Evolutionary conservation across 2,329 filamentous ascomycete species (phyloP).

Genomic region (Verticillium nubilum): DNA sequence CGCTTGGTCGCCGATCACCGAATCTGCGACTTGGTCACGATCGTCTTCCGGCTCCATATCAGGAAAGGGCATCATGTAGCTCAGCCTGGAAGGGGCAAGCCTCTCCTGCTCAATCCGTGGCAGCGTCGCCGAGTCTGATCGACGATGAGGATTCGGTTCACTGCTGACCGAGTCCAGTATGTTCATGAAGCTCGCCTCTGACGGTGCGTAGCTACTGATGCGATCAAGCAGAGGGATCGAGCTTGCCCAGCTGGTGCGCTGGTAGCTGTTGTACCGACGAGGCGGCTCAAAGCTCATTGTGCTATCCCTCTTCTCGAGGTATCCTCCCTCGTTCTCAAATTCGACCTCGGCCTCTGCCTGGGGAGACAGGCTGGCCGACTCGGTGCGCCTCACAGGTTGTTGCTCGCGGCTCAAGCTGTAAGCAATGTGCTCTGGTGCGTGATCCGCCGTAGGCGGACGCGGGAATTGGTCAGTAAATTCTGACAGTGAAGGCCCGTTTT

Average conservation of each 20-base stretch:
- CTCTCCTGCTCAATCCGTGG: slow-evolving; percentile 8
- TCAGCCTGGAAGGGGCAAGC: slow-evolving; percentile 5
- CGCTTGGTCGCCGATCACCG: slow-evolving; percentile 5
- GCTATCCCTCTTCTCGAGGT: slow-evolving; percentile 4
- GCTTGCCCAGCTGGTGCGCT: slow-evolving; percentile 12
- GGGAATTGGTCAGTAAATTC: neutral
- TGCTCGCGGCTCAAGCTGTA: neutral
- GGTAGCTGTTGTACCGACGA: slow-evolving; percentile 9
- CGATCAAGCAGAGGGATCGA: slow-evolving; percentile 12
- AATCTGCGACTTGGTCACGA: slow-evolving; percentile 1
- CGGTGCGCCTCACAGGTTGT: neutral
- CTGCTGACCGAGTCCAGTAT: neutral
- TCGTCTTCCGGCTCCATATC: neutral
- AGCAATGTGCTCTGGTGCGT: neutral
- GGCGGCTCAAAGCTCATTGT: slow-evolving; percentile 7
- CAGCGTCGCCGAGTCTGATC: slow-evolving; percentile 10
- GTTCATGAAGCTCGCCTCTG: slow-evolving; percentile 3
- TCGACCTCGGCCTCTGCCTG: neutral
- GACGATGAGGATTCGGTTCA: neutral
- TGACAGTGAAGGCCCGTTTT: neutral
- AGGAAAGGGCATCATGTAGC: neutral
- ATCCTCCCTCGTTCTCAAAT: neutral
- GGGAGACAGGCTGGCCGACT: neutral
- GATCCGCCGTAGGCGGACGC: neutral
- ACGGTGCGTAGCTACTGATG: slow-evolving; percentile 11